phyloP scores from a whole-genome alignment of 2,329 filamentous ascomycete species.

The Parastagonospora nodorum region DNA sequence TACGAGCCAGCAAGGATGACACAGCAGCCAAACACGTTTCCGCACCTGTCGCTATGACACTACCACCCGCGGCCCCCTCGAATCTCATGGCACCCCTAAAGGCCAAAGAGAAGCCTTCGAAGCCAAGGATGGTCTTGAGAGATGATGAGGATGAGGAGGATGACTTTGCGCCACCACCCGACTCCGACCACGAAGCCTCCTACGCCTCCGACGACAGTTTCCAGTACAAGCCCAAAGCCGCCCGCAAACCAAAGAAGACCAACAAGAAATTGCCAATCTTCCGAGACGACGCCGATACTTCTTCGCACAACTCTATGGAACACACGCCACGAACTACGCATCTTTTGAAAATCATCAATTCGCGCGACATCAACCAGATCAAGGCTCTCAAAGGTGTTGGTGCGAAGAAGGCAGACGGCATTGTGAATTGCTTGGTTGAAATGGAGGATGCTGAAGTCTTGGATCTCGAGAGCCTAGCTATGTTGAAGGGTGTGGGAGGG shows the following conservation, averaged over 20 bases:
- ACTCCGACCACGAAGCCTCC: conserved; percentile 45
- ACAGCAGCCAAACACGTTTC: conserved; percentile 24
- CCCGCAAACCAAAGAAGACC: conserved; percentile 39
- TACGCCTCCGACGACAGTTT: conserved; percentile 47
- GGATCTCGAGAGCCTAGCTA: conserved; percentile 51
- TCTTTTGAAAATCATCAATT: conserved; percentile 74
- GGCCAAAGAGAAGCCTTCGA: conserved; percentile 26
- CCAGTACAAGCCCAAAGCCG: conserved; percentile 42
- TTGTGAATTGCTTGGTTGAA: conserved; percentile 55
- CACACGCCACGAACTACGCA: conserved; percentile 64
- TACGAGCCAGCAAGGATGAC: conserved; percentile 47
- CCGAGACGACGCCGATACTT: conserved; percentile 31
- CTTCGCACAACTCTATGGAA: conserved; percentile 16
- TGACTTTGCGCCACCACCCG: conserved; percentile 46
- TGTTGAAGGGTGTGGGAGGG: conserved; percentile 55
- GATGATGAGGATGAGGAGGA: conserved; percentile 46
- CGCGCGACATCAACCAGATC: conserved; percentile 69
- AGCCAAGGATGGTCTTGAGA: conserved; percentile 17
- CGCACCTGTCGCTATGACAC: conserved; percentile 16
- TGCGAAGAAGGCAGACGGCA: conserved; percentile 68
- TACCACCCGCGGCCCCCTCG: conserved; percentile 24
- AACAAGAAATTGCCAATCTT: conserved; percentile 46
- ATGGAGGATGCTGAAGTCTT: conserved; percentile 51
- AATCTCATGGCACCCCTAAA: conserved; percentile 45
- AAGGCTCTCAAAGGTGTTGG: conserved; percentile 72